A percentile compares a stretch with the other conserved stretches of the same genome.
These are phyloP conservation scores for Drechslera avenae DNA, from an alignment of 2,329 filamentous ascomycete species.

Conservation along the genomic window DNA sequence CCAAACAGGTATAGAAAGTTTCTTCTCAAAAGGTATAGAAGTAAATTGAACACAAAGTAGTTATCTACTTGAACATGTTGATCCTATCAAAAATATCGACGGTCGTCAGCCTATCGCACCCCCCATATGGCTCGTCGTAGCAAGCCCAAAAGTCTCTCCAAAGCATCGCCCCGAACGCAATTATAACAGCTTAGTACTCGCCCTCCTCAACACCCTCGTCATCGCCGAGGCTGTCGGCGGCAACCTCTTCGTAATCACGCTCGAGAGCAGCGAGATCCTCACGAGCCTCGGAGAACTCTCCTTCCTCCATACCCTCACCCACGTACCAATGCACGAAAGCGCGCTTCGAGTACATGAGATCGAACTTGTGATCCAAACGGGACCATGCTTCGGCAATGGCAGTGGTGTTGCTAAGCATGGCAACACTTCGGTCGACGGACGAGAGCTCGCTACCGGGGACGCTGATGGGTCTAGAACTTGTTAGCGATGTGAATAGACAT, in stretches of 20 bases:
- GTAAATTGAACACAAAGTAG: not conserved
- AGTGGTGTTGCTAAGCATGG: constrained; percentile 77
- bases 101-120: not conserved
- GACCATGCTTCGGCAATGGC: constrained; percentile 76
- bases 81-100: not conserved
- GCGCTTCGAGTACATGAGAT: constrained; percentile 79
- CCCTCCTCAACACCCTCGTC: constrained; percentile 63
- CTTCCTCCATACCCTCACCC: constrained; percentile 90
- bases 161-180: constrained; percentile 20
- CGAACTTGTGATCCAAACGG: constrained; percentile 74
- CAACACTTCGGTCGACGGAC: constrained; percentile 95
- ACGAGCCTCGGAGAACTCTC: constrained; percentile 85
- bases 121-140: not conserved
- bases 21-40: too few species aligned
- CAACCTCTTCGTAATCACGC: constrained; percentile 87
- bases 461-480: constrained; percentile 77
- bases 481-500: not conserved
- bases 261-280: constrained; percentile 85
- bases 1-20: too few species aligned
- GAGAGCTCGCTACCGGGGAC: constrained; percentile 96
- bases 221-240: constrained; percentile 67
- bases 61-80: not conserved
- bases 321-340: constrained; percentile 82
- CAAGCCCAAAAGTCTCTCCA: constrained; percentile 25
- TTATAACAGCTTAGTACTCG: constrained; percentile 48